Percentiles rank a stretch among this genome's conserved stretches.
phyloP scores from a whole-genome alignment of 805 yeast species.

The Jamesozyma hellenica region DNA sequence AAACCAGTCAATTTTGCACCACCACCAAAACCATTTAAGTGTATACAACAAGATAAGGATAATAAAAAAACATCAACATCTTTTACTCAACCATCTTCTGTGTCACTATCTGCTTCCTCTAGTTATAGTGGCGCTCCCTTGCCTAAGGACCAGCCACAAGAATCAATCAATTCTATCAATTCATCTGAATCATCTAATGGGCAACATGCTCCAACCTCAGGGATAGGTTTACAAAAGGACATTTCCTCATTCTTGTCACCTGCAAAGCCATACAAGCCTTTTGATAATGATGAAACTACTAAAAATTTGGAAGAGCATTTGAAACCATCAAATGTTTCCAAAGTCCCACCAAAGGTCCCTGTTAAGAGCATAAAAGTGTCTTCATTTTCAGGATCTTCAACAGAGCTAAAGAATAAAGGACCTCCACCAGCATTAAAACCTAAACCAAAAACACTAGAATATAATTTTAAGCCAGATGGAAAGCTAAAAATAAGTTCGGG shows the following conservation, averaged over 20 bases:
- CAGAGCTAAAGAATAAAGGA: background rate
- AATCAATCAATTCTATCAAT: background rate
- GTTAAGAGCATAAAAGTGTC: background rate
- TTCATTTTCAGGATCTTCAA: constrained; percentile 7
- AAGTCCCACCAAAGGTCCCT: background rate
- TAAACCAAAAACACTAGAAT: constrained; percentile 1
- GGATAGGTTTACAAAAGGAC: background rate
- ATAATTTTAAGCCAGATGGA: background rate
- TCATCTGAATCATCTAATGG: background rate
- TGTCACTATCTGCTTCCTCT: no score
- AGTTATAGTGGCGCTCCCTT: no score
- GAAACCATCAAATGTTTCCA: background rate
- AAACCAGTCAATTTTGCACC: constrained; percentile 20
- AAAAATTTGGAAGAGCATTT: no score
- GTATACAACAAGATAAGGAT: background rate
- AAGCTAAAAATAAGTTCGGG: background rate
- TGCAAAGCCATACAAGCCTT: constrained; percentile 21
- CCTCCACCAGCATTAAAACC: constrained; percentile 2
- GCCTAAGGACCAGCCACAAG: no score
- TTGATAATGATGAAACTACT: no score
- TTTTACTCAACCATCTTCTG: no score
- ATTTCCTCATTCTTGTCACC: constrained; percentile 24
- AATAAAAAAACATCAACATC: background rate
- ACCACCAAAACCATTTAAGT: constrained; percentile 19
- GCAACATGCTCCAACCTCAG: background rate